Conservation (phyloP, 371 early-diverging fungal genomes). For the Syncephalastrum racemosum region DNA sequence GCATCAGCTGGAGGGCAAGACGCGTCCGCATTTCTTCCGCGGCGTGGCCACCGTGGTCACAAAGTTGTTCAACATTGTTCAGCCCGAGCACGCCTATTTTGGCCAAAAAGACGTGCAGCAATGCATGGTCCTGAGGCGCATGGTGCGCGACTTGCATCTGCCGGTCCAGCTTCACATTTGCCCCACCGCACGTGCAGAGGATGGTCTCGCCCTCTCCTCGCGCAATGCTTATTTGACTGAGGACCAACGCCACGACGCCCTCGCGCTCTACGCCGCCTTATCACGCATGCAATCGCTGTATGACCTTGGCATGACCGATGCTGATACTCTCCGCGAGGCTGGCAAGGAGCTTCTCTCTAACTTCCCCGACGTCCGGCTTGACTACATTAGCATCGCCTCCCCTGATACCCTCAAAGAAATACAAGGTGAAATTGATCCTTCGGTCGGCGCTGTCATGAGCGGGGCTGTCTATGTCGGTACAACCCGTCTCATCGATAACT, state of each 20-base stretch:
- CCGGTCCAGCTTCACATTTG: constrained; percentile 75
- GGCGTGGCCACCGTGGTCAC: constrained; percentile 96
- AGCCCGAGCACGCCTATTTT: constrained; percentile 85
- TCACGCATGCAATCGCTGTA: constrained; percentile 53
- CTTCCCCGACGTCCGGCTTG: constrained; percentile 50
- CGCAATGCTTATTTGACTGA: constrained; percentile 85
- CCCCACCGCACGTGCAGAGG: constrained; percentile 77
- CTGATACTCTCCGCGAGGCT: constrained; percentile 22
- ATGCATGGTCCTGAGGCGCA: constrained; percentile 78
- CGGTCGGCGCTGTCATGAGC: constrained; percentile 80
- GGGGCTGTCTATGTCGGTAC: constrained; percentile 87
- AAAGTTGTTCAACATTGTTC: constrained; percentile 89
- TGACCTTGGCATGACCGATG: constrained; percentile 43
- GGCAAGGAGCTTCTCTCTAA: too few relatives aligned
- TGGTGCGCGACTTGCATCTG: constrained; percentile 85
- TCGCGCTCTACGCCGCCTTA: constrained; percentile 77
- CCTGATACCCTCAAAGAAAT: constrained; percentile 57
- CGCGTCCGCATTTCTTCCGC: constrained; percentile 96
- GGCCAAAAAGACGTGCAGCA: constrained; percentile 98
- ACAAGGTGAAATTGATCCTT: constrained; percentile 21
- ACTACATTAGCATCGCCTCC: constrained; percentile 85
- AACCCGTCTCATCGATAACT: constrained; percentile 94
- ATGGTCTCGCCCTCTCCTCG: constrained; percentile 90
- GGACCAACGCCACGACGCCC: constrained; percentile 73
- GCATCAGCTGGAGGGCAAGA: constrained; percentile 89